phyloP scores from a whole-genome alignment of 2,329 filamentous ascomycete genomes.

The Phoma herbarum region DNA sequence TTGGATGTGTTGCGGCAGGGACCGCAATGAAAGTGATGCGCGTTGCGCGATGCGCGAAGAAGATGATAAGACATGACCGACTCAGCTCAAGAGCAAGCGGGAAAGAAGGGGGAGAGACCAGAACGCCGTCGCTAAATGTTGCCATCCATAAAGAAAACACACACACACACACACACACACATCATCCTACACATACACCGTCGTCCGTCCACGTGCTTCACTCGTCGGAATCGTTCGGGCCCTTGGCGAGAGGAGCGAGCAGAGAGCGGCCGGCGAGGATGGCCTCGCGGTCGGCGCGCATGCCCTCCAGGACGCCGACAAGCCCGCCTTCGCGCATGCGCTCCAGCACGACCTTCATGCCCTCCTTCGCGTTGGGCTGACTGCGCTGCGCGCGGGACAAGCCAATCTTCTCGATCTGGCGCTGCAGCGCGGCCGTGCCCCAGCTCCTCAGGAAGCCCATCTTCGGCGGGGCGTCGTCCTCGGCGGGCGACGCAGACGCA shows the following conservation, averaged over 20 bases:
- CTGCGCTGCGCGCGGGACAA: slow-evolving; percentile 80
- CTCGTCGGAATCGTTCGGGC: slow-evolving; percentile 28
- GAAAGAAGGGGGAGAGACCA: slow-evolving; percentile 28
- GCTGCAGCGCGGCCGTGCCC: slow-evolving; percentile 76
- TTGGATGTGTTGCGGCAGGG: slow-evolving; percentile 8
- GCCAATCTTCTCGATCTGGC: slow-evolving; percentile 81
- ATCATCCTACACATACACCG: slow-evolving; percentile 10
- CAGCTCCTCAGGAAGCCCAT: slow-evolving; percentile 68
- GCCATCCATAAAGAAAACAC: slow-evolving; percentile 23
- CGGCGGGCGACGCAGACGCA: slow-evolving; percentile 32
- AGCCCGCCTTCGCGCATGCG: slow-evolving; percentile 72
- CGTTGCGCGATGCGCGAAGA: too few species aligned
- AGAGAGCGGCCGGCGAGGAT: slow-evolving; percentile 41
- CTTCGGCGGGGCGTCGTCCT: slow-evolving; percentile 58
- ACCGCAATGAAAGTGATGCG: background rate
- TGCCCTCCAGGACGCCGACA: slow-evolving; percentile 74
- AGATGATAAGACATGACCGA: background rate
- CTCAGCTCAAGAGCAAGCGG: background rate
- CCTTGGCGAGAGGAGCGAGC: slow-evolving; percentile 19
- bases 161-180: too few species aligned
- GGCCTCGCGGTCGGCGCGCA: slow-evolving; percentile 67
- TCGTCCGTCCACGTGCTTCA: background rate
- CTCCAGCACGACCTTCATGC: slow-evolving; percentile 83
- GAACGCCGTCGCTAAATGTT: slow-evolving; percentile 45
- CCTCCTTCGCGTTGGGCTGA: slow-evolving; percentile 80